phyloP scores from a whole-genome alignment of 2,329 filamentous ascomycete genomes.

The Nectriaceae sp. region DNA sequence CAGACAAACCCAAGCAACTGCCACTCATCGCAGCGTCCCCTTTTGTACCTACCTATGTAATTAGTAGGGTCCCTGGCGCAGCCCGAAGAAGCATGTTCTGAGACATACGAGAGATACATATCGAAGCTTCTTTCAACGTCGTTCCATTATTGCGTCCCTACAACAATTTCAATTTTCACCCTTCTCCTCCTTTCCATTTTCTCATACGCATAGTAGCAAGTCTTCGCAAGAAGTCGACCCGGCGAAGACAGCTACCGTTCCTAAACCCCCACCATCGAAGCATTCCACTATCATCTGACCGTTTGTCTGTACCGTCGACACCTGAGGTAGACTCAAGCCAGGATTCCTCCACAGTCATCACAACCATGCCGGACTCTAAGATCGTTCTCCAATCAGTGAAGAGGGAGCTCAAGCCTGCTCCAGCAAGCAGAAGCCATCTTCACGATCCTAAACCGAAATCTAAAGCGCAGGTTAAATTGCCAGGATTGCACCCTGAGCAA shows the following conservation, averaged over 20 bases:
- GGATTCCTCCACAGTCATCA: not conserved
- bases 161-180: not conserved
- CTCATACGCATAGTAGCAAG: too few relatives aligned
- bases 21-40: too few relatives aligned
- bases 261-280: not conserved
- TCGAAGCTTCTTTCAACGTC: not conserved
- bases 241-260: too few relatives aligned
- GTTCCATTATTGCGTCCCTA: not conserved
- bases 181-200: too few relatives aligned
- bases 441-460: slow-evolving; percentile 27
- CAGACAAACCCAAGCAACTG: too few relatives aligned
- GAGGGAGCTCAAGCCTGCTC: slow-evolving; percentile 28
- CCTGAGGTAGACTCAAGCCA: not conserved
- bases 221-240: too few relatives aligned
- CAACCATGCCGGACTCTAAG: slow-evolving; percentile 20
- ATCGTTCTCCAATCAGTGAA: slow-evolving; percentile 18
- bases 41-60: too few relatives aligned
- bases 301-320: not conserved
- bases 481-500: slow-evolving; percentile 26
- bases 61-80: too few relatives aligned
- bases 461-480: slow-evolving; percentile 32
- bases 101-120: slow-evolving; percentile 2
- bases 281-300: not conserved
- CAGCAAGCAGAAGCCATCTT: slow-evolving; percentile 19
- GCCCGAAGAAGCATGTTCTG: not conserved